Evolutionary conservation across 2,329 filamentous ascomycete genomes (phyloP).

Genomic region (Decorospora gaudefroyi): DNA sequence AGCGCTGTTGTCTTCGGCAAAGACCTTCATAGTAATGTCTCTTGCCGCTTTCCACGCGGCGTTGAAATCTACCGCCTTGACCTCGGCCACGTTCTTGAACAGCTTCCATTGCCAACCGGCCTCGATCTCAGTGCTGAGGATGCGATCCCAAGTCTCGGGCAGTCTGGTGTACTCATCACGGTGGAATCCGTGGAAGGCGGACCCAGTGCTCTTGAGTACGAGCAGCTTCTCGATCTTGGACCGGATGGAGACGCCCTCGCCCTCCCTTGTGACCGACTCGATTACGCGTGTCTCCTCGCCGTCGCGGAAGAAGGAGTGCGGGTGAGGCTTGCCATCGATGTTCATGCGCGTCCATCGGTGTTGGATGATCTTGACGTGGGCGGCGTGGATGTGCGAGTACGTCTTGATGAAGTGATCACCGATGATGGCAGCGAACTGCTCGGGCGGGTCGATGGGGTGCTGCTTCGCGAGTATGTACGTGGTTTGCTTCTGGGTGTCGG

Average conservation of each 20-base stretch:
- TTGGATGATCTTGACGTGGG: slow-evolving; percentile 78
- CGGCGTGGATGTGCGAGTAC: slow-evolving; percentile 85
- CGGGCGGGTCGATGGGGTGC: slow-evolving; percentile 87
- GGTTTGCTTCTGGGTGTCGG: slow-evolving; percentile 97
- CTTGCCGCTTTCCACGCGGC: slow-evolving; percentile 77
- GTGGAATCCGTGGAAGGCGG: slow-evolving; percentile 92
- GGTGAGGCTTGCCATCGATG: slow-evolving; percentile 86
- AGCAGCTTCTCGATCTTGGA: slow-evolving; percentile 80
- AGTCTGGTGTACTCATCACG: slow-evolving; percentile 92
- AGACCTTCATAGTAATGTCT: slow-evolving; percentile 84
- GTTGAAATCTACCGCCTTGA: slow-evolving; percentile 73
- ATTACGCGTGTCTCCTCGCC: slow-evolving; percentile 85
- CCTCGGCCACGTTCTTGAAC: slow-evolving; percentile 68
- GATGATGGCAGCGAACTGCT: slow-evolving; percentile 84
- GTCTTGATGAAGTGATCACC: slow-evolving; percentile 85
- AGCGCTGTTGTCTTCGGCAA: slow-evolving; percentile 86
- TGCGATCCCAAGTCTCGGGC: slow-evolving; percentile 89
- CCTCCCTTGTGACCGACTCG: slow-evolving; percentile 69
- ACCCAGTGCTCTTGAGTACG: slow-evolving; percentile 95
- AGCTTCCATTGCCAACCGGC: slow-evolving; percentile 82
- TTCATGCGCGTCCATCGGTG: slow-evolving; percentile 92
- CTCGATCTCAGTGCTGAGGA: slow-evolving; percentile 91
- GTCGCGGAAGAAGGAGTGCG: slow-evolving; percentile 92
- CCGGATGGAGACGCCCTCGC: slow-evolving; percentile 72
- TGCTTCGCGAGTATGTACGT: slow-evolving; percentile 90